These are phyloP conservation scores for Aspergillus cristatus DNA, from an alignment of 495 filamentous ascomycete genomes.

Conservation along the genomic window DNA sequence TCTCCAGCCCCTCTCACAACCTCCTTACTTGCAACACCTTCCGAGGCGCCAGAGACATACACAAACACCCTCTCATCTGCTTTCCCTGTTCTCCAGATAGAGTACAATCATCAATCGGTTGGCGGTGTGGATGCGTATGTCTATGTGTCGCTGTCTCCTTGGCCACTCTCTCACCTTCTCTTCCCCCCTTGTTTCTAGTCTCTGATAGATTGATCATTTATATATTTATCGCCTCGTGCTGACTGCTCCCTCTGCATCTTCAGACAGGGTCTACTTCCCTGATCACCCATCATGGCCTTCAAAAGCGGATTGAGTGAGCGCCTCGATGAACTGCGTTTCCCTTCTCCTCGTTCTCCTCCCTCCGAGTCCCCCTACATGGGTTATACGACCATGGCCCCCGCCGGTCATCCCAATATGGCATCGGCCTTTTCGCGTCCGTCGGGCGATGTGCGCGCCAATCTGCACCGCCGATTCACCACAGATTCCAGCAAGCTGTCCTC, in stretches of 20 bases:
- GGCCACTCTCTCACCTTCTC: no score
- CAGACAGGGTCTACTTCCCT: conserved; percentile 11
- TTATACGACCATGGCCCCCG: conserved; percentile 60
- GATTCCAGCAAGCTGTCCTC: conserved; percentile 80
- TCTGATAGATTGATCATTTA: no score
- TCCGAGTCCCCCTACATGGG: conserved; percentile 61
- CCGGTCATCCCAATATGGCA: conserved; percentile 48
- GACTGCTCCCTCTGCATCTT: conserved; percentile 8
- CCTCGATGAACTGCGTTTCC: conserved; percentile 70
- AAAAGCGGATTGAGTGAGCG: conserved; percentile 55
- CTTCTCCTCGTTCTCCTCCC: conserved; percentile 60
- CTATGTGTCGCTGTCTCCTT: no score
- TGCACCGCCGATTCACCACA: conserved; percentile 91
- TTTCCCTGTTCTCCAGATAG: conserved; percentile 5
- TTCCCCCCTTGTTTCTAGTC: no score
- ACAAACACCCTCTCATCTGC: conserved; percentile 5
- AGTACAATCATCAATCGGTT: no score
- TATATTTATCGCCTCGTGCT: no score
- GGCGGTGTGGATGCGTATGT: no score
- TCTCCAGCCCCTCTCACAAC: conserved; percentile 30
- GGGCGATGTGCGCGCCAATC: conserved; percentile 57
- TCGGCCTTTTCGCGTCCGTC: conserved; percentile 43
- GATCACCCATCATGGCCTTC: conserved; percentile 50
- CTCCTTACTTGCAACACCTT: conserved; percentile 33
- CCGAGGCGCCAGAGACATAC: conserved; percentile 26